phyloP scores from a whole-genome alignment of 371 early-diverging fungal genomes.

The Sporodiniella umbellata region DNA sequence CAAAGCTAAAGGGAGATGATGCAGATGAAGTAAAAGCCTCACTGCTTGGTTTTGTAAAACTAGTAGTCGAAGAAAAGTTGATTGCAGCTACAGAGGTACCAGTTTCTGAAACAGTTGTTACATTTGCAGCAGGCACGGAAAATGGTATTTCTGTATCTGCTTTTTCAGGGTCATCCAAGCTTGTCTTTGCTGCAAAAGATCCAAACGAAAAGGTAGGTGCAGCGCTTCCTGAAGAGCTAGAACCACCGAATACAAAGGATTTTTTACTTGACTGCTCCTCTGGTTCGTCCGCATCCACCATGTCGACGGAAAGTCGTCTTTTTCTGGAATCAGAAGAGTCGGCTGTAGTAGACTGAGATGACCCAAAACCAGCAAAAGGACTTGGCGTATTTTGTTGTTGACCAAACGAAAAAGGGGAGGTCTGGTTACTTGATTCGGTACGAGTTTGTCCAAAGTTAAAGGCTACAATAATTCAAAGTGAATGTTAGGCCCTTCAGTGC shows the following conservation, averaged over 20 bases:
- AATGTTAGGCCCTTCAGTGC: too few relatives aligned
- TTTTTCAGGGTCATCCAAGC: background rate
- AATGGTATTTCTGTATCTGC: background rate
- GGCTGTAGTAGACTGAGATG: background rate
- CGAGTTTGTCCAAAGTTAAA: background rate
- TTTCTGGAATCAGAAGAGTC: background rate
- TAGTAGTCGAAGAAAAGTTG: background rate
- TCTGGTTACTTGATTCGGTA: background rate
- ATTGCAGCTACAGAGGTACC: background rate
- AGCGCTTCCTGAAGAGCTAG: background rate
- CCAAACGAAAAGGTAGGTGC: constrained; percentile 1
- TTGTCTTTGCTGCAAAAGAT: background rate
- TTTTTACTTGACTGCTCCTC: background rate
- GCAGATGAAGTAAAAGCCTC: background rate
- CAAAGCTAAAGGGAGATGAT: background rate
- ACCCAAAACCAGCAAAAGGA: background rate
- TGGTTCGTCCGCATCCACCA: background rate
- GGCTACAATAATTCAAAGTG: too few relatives aligned
- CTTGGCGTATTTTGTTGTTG: background rate
- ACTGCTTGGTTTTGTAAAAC: background rate
- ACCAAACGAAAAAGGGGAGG: background rate
- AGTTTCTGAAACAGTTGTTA: background rate
- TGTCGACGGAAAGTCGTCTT: background rate
- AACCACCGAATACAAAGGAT: background rate
- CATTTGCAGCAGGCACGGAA: background rate